A percentile compares a stretch with the other conserved stretches of the same genome.
Conservation (phyloP, 306 rosid genomes). For the Aeschynomene evenia region DNA sequence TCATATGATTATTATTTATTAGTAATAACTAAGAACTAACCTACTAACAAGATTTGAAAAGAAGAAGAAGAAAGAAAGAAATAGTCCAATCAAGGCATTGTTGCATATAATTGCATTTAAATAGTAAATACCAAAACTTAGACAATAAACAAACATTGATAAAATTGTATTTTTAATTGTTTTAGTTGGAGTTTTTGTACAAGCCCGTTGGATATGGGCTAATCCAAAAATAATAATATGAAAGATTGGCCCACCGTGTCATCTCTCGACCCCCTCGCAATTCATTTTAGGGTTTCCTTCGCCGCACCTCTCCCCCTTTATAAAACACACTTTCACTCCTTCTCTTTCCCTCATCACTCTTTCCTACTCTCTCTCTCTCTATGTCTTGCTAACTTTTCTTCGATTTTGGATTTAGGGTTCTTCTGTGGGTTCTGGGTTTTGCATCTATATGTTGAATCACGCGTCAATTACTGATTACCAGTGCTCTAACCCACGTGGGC, state of each 20-base stretch:
- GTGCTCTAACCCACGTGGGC: constrained; percentile 33
- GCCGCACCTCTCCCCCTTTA: constrained; percentile 27
- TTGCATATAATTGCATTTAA: no score
- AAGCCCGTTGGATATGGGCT: background rate
- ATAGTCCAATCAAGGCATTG: no score
- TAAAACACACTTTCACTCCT: background rate
- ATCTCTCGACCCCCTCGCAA: background rate
- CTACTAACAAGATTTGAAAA: no score
- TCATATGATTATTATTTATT: no score
- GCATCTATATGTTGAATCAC: background rate
- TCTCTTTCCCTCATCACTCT: background rate
- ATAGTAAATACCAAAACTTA: no score
- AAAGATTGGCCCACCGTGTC: background rate
- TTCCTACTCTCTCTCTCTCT: background rate
- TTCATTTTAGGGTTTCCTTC: constrained; percentile 32
- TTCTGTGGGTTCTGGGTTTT: background rate
- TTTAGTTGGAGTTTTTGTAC: no score
- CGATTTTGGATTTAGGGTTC: background rate
- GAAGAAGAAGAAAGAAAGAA: no score
- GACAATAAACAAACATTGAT: no score
- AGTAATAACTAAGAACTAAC: no score
- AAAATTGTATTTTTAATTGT: no score
- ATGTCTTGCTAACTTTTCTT: background rate
- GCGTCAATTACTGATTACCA: constrained; percentile 69
- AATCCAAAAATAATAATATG: background rate